phyloP scores from a whole-genome alignment of 495 filamentous ascomycete species.

The Aspergillus heteromorphus region DNA sequence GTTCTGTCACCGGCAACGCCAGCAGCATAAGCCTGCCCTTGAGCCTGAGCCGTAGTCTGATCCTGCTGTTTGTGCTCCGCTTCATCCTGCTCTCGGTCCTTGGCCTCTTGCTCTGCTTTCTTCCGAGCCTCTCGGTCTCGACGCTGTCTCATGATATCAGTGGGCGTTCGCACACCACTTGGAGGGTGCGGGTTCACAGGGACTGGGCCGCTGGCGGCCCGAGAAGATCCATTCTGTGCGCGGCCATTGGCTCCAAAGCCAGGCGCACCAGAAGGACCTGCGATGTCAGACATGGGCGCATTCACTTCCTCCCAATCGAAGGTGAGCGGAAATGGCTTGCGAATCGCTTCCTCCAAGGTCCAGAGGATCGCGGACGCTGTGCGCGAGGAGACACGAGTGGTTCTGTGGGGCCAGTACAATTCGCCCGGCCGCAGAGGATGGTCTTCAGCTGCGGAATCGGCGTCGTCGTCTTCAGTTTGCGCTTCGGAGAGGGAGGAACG shows the following conservation, averaged over 20 bases:
- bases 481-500: slow-evolving; percentile 34
- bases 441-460: slow-evolving; percentile 31
- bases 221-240: slow-evolving; percentile 44
- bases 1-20: slow-evolving; percentile 51
- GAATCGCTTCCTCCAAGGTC: slow-evolving; percentile 85
- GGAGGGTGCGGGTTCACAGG: slow-evolving; percentile 40
- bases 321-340: slow-evolving; percentile 77
- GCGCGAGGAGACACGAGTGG: slow-evolving; percentile 54
- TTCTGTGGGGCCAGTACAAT: slow-evolving; percentile 50
- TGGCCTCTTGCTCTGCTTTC: slow-evolving; percentile 54
- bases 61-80: slow-evolving; percentile 49
- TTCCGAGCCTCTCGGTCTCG: slow-evolving; percentile 60
- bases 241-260: slow-evolving; percentile 38
- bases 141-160: slow-evolving; percentile 72
- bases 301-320: slow-evolving; percentile 82
- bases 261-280: slow-evolving; percentile 45
- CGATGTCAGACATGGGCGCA: slow-evolving; percentile 88
- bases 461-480: slow-evolving; percentile 35
- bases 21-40: slow-evolving; percentile 43
- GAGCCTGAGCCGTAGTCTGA: slow-evolving; percentile 35
- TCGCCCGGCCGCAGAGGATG: slow-evolving; percentile 28
- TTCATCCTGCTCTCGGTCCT: slow-evolving; percentile 45
- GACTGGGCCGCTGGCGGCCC: slow-evolving; percentile 42
- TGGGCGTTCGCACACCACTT: slow-evolving; percentile 51
- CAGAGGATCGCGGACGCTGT: slow-evolving; percentile 80